Conservation (phyloP, 441 rosid species). For the Arabidopsis hybrid region DNA sequence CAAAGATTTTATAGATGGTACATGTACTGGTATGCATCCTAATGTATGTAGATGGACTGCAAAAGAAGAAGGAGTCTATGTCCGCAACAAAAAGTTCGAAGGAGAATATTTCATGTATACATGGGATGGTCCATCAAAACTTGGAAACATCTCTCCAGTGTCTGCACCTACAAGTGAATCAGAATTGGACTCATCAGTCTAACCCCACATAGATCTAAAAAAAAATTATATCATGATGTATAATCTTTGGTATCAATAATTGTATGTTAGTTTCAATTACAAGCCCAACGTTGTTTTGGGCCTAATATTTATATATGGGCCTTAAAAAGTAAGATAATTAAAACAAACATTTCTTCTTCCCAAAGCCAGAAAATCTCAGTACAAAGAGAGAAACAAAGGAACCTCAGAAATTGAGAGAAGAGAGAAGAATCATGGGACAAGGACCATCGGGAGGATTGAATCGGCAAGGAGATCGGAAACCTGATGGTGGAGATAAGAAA, state of each 20-base stretch:
- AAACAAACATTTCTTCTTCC: constrained; percentile 45
- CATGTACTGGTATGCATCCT: constrained; percentile 34
- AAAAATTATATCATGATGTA: neutral
- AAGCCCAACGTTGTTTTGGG: neutral
- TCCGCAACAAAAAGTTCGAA: neutral
- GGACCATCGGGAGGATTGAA: constrained; percentile 69
- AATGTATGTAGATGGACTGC: constrained; percentile 46
- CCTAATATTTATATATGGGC: constrained; percentile 10
- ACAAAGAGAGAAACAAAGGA: neutral
- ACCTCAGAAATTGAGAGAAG: neutral
- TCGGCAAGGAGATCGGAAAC: constrained; percentile 65
- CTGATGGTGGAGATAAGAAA: constrained; percentile 65
- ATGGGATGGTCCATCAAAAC: constrained; percentile 15
- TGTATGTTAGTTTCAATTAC: neutral
- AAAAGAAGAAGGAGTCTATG: constrained; percentile 44
- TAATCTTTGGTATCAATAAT: neutral
- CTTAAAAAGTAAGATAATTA: no score
- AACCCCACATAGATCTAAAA: neutral
- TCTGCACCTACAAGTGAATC: neutral
- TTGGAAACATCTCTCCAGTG: neutral
- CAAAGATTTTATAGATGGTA: constrained; percentile 14
- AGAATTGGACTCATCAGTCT: neutral
- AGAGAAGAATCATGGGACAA: constrained; percentile 62
- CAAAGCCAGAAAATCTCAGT: constrained; percentile 44
- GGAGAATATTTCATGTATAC: constrained; percentile 32